Percentiles rank a stretch among this genome's conserved stretches.
These are phyloP conservation scores for Aspergillus costaricaensis DNA, from an alignment of 2,329 filamentous ascomycete species.

Conservation along the genomic window DNA sequence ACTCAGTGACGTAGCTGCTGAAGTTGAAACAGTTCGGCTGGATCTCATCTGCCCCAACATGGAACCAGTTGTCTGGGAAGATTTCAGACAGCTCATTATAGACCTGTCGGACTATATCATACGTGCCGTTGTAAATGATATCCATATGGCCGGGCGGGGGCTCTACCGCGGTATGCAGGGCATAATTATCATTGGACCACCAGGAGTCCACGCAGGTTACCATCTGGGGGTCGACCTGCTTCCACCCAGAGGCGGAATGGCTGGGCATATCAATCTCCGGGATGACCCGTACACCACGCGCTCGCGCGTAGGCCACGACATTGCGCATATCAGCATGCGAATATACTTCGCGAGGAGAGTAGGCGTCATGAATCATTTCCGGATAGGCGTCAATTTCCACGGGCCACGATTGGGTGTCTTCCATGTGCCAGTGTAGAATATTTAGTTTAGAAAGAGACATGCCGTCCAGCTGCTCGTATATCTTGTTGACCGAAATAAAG, in stretches of 20 bases:
- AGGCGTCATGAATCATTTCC: conserved; percentile 57
- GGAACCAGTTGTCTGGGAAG: conserved; percentile 58
- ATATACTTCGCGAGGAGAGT: conserved; percentile 53
- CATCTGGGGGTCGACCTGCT: conserved; percentile 58
- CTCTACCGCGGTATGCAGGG: conserved; percentile 57
- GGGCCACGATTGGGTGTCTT: conserved; percentile 60
- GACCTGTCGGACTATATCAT: conserved; percentile 56
- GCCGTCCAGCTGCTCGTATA: conserved; percentile 57
- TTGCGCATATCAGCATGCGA: conserved; percentile 46
- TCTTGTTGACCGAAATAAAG: conserved; percentile 54
- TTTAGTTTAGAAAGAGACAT: conserved; percentile 61
- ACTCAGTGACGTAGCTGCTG: conserved; percentile 51
- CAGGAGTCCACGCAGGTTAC: conserved; percentile 59
- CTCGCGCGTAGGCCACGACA: conserved; percentile 54
- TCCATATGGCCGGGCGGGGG: conserved; percentile 61
- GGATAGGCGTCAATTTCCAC: conserved; percentile 53
- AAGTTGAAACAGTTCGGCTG: conserved; percentile 61
- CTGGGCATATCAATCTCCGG: conserved; percentile 66
- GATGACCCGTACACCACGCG: conserved; percentile 60
- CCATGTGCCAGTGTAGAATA: conserved; percentile 59
- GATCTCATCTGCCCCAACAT: conserved; percentile 59
- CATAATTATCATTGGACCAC: conserved; percentile 63
- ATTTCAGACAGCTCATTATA: conserved; percentile 55
- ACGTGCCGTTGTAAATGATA: conserved; percentile 58
- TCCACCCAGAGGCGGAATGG: conserved; percentile 58